Percentiles rank a stretch among this genome's conserved stretches.
These are phyloP conservation scores for Euphorbia lathyris DNA, from an alignment of 345 rosid species.

Conservation along the genomic window DNA sequence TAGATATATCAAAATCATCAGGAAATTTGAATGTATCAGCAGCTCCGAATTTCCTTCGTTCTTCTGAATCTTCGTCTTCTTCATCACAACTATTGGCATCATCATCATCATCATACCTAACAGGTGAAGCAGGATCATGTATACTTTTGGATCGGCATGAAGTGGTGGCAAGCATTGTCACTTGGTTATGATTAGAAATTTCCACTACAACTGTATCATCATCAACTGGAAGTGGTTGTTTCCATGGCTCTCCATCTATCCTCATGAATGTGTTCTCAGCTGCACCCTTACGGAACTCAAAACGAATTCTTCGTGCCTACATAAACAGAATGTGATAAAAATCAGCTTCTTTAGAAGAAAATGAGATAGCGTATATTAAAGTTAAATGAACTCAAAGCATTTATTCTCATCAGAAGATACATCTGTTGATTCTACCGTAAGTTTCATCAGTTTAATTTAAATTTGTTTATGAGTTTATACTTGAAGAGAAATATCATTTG, in stretches of 20 bases:
- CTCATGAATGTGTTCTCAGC: slow-evolving; percentile 65
- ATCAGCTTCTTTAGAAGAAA: neutral
- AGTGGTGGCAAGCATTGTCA: slow-evolving; percentile 59
- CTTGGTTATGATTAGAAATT: slow-evolving; percentile 58
- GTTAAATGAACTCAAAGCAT: neutral
- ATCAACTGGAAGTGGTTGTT: slow-evolving; percentile 62
- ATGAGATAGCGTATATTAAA: neutral
- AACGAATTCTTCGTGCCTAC: slow-evolving; percentile 55
- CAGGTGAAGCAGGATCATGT: slow-evolving; percentile 37
- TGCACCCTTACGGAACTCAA: slow-evolving; percentile 58
- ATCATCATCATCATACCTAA: slow-evolving; percentile 19
- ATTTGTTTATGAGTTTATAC: neutral
- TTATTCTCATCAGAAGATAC: neutral
- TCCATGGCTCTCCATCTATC: slow-evolving; percentile 80
- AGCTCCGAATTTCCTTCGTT: slow-evolving; percentile 62
- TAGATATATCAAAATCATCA: slow-evolving; percentile 45
- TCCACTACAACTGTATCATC: slow-evolving; percentile 59
- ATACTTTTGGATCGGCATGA: slow-evolving; percentile 44
- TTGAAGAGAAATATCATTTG: neutral
- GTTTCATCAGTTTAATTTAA: neutral
- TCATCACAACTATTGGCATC: slow-evolving; percentile 28
- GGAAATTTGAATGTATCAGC: slow-evolving; percentile 55
- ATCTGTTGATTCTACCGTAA: neutral
- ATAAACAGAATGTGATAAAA: neutral
- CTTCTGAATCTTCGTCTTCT: slow-evolving; percentile 42